Evolutionary conservation across 179 eudicot genomes (phyloP).

Genomic region (Gypsophila paniculata): DNA sequence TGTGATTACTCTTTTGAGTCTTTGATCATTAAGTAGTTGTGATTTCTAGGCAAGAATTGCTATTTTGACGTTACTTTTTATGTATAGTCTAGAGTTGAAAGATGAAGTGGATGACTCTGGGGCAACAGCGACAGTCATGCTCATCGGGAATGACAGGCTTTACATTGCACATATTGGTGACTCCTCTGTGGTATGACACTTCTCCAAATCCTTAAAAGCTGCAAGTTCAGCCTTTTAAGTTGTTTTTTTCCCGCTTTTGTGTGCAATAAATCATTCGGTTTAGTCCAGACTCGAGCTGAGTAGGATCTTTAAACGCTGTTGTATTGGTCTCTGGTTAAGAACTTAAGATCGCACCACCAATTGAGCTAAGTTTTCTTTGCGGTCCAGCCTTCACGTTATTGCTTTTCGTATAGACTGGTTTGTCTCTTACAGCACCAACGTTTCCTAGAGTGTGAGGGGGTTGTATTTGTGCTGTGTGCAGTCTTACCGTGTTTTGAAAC

Average conservation of each 20-base stretch:
- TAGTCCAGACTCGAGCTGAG: background rate
- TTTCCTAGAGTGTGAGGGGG: no score
- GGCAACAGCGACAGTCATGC: slow-evolving; percentile 76
- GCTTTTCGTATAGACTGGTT: no score
- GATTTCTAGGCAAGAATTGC: slow-evolving; percentile 8
- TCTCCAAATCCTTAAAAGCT: slow-evolving; percentile 1
- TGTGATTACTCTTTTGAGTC: no score
- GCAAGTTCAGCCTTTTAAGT: background rate
- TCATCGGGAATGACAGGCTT: slow-evolving; percentile 52
- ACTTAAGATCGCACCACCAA: no score
- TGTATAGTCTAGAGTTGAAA: slow-evolving; percentile 64
- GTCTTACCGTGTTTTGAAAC: background rate
- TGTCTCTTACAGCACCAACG: no score
- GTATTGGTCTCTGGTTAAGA: no score
- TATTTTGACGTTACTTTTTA: background rate
- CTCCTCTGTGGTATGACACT: slow-evolving; percentile 63
- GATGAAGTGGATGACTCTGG: slow-evolving; percentile 73
- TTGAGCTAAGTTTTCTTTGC: no score
- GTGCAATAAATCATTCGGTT: background rate
- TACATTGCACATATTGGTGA: slow-evolving; percentile 89
- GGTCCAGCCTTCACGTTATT: no score
- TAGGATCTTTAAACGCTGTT: no score
- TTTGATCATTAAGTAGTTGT: background rate
- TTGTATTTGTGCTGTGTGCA: no score
- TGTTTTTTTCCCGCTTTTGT: no score